Evolutionary conservation across 129 eudicot genomes (phyloP), one percentile per base, ranked within the genome.

Genomic region (Tagetes patula): DNA sequence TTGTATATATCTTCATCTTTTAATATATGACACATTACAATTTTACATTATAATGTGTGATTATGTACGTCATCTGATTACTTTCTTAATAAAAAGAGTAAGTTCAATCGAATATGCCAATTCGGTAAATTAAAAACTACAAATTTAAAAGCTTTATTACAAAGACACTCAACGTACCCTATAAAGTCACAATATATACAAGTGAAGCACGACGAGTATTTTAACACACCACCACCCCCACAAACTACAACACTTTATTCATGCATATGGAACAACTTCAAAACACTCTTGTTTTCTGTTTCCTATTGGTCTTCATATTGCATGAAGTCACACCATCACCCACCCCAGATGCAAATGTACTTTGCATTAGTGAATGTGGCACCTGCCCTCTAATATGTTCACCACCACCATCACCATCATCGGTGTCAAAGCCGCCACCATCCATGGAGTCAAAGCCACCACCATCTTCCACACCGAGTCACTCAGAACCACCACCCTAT

Each of bases 381-480:
- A 82, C 93, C 8, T 90, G 93, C 81, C 96, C 93, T 69, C 69
- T 83, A 69, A 83, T 90, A 48, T 90, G 96, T 80, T 87, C 96
- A 3, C 84, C 96, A 6, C 87, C 94, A 62, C 87, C 89, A 10
- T 40, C 76, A 38, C 72, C 76, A 13, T 70, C 79, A 1, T 49
- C 80, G 9, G 20, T 65, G 49, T 49, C 77, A 8, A 73, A 63
- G 55, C 53, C 65, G 5, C 77, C 83, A 1, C 67, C 85, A 13
- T 77, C 76, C 14, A 7, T 36, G 34, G 83, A 56, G 66, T 74
- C 72, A 69, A 55, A 84, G 48, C 82, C 86, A 3, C 83, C 83
- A 3, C 78, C 58, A 10, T 43, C 85, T 3, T 69, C 72, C 20
- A n/a, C 63, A 73, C 11, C 72, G 7, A 30, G 13, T 31, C 80